These are phyloP conservation scores for Pichia sorboxylosa DNA, from an alignment of 1,139 yeast species.

Conservation along the genomic window DNA sequence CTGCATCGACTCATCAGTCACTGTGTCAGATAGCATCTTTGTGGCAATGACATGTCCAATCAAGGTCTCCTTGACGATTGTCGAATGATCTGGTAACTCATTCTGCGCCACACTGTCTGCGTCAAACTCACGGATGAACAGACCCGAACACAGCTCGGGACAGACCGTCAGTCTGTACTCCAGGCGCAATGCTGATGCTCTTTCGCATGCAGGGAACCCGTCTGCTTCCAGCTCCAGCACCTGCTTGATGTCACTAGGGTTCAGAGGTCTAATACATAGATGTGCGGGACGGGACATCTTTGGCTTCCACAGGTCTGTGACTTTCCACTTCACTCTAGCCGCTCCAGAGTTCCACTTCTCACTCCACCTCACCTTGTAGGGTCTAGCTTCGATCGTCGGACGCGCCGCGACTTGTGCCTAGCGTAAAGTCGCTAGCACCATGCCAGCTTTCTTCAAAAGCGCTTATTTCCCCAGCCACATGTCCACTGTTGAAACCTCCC, in stretches of 20 bases:
- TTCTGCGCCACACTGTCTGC: constrained; percentile 17
- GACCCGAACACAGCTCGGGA: constrained; percentile 85
- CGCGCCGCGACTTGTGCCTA: too few species aligned
- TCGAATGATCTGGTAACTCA: constrained; percentile 36
- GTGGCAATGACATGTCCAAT: constrained; percentile 84
- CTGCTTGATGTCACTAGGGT: constrained; percentile 54
- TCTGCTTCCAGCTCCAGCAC: constrained; percentile 49
- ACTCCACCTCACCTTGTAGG: not conserved
- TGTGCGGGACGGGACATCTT: constrained; percentile 35
- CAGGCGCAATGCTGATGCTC: constrained; percentile 54
- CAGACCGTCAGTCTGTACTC: constrained; percentile 64
- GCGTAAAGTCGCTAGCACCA: too few species aligned
- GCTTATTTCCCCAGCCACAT: too few species aligned
- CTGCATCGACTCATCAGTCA: constrained; percentile 61
- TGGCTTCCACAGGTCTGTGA: constrained; percentile 5
- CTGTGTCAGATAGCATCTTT: constrained; percentile 41
- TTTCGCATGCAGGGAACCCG: constrained; percentile 60
- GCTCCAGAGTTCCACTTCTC: not conserved
- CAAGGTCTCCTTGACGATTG: constrained; percentile 49
- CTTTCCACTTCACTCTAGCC: not conserved
- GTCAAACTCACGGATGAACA: constrained; percentile 61
- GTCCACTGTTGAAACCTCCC: too few species aligned
- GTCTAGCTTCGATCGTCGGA: too few species aligned
- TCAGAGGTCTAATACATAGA: constrained; percentile 74
- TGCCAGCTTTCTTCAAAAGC: too few species aligned